Base-by-base conservation (phyloP, 1,139 yeast genomes). In the Lodderomyces theae region DNA sequence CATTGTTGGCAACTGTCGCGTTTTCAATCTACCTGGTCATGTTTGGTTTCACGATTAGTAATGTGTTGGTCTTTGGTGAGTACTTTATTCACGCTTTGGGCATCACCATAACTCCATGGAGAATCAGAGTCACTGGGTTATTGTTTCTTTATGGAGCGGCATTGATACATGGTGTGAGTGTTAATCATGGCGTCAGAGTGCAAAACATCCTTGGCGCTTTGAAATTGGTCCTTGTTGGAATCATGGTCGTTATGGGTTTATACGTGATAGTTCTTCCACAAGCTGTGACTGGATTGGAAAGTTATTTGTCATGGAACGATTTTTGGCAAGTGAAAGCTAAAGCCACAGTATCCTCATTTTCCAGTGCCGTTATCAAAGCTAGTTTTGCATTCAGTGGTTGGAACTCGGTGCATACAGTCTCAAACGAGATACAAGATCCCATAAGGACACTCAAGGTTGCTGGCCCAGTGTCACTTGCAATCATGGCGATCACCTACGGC, bases 41-140 rank as follows among this genome's bases (percentile, higher is more conserved):
- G 28, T 80, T 82, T 54, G 90, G 90, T 0, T 77, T 82, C 51
- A 72, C 81, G 9, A 66, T 83, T 34, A 76, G 86, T 35, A 81
- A 82, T 52, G 73, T 86, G 0, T 71, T 84, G 44, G 80, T 84
- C 1, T 83, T 84, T 64, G 90, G 90, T 3, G 83, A 83, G 56
- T 84, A 84, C 54, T 60, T 74, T 21, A 58, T 82, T 19, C 72
- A 70, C 44, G 69, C 81, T 0, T 44, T 78, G 13, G 82, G 80
- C 0, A 52, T 69, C 22, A 58, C 57, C 15, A 57, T 61, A 5
- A 60, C 69, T 1, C 72, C 72, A 16, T 63, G 64, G 25, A 61
- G 61, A 19, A 65, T 64, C 8, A 69, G 80, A 44, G 43, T 61
- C 24, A 59, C 72, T 3, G 85, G 82, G 2, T 57, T 77, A 16